These are phyloP conservation scores for Dactylellina drechsleri DNA, from an alignment of 2,329 filamentous ascomycete genomes.

Conservation along the genomic window DNA sequence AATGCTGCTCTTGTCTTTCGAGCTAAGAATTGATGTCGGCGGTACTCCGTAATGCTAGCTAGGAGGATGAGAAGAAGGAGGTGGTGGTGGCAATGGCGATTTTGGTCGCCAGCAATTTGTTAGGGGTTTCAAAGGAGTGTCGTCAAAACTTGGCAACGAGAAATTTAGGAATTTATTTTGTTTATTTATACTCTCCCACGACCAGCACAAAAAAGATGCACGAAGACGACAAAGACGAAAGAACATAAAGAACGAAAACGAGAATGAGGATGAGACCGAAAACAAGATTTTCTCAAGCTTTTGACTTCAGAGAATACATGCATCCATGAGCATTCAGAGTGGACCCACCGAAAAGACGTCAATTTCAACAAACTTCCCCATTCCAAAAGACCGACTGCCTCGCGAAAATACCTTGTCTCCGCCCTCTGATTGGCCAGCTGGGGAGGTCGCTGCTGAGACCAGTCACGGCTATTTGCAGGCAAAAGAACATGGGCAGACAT, in stretches of 20 bases:
- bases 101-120: constrained; percentile 6
- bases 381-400: constrained; percentile 21
- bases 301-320: not conserved
- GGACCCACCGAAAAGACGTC: constrained; percentile 13
- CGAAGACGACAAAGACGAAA: not conserved
- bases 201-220: too few species aligned
- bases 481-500: constrained; percentile 1
- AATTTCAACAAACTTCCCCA: constrained; percentile 25
- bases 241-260: constrained; percentile 8
- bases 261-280: not conserved
- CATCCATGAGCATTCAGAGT: too few species aligned
- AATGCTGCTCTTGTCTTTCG: not conserved
- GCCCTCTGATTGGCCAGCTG: constrained; percentile 26
- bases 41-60: too few species aligned
- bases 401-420: too few species aligned
- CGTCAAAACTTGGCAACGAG: constrained; percentile 6
- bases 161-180: too few species aligned
- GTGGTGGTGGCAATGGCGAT: not conserved
- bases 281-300: not conserved
- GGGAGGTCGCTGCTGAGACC: constrained; percentile 11
- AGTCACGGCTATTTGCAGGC: constrained; percentile 41
- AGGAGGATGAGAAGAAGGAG: not conserved
- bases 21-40: too few species aligned
- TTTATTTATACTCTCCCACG: too few species aligned
- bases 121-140: constrained; percentile 27